Evolutionary conservation across 495 filamentous ascomycete genomes (phyloP).

Genomic region (Hypoxylon cercidicola): DNA sequence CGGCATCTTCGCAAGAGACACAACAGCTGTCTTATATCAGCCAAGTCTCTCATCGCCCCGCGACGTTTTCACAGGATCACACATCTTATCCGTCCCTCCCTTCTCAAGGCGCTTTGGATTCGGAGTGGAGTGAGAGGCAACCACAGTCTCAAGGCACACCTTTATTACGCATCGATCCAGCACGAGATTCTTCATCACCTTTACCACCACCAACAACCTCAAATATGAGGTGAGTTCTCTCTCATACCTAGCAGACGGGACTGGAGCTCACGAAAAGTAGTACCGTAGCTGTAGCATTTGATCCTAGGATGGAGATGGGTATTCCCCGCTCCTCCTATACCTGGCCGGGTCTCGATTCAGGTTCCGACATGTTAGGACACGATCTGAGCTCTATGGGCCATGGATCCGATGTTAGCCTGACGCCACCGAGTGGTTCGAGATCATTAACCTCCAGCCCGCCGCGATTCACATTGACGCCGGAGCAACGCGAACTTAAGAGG

Average conservation of each 20-base stretch:
- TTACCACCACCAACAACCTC: slow-evolving; percentile 43
- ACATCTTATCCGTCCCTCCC: slow-evolving; percentile 45
- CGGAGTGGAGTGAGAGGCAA: slow-evolving; percentile 47
- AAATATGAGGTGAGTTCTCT: slow-evolving; percentile 54
- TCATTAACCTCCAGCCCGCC: slow-evolving; percentile 61
- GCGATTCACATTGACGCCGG: slow-evolving; percentile 54
- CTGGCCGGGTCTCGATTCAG: slow-evolving; percentile 58
- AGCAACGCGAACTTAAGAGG: slow-evolving; percentile 61
- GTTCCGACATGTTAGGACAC: slow-evolving; percentile 50
- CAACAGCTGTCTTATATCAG: slow-evolving; percentile 40
- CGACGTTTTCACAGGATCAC: slow-evolving; percentile 30
- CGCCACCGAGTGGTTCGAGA: slow-evolving; percentile 55
- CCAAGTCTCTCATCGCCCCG: slow-evolving; percentile 41
- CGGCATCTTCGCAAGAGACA: slow-evolving; percentile 43
- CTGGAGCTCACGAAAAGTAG: slow-evolving; percentile 40
- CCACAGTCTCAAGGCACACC: slow-evolving; percentile 46
- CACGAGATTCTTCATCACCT: slow-evolving; percentile 45
- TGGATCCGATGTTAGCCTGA: slow-evolving; percentile 55
- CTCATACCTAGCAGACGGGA: slow-evolving; percentile 3
- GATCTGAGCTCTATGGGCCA: slow-evolving; percentile 52
- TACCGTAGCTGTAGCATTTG: slow-evolving; percentile 58
- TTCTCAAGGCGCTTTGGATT: slow-evolving; percentile 39
- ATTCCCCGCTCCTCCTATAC: slow-evolving; percentile 53
- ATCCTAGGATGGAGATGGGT: slow-evolving; percentile 58
- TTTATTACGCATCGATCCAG: slow-evolving; percentile 48